These are phyloP conservation scores for Trichaptum fuscoviolaceum DNA, from an alignment of 768 basidiomycete species.

Conservation along the genomic window DNA sequence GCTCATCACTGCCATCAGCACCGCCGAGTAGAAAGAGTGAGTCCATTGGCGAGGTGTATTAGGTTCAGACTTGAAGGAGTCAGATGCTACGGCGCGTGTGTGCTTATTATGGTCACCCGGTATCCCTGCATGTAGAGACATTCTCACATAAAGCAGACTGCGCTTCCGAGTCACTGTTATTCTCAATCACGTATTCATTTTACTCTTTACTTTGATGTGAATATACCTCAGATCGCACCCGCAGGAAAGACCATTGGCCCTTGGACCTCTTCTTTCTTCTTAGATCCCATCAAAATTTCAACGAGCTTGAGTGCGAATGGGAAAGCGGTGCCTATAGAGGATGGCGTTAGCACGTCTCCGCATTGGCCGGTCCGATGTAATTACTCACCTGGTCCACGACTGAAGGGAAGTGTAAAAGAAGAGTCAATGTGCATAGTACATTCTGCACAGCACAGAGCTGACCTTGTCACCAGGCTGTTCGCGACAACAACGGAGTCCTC, in stretches of 20 bases:
- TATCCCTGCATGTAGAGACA: background rate
- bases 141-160: background rate
- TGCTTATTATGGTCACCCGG: background rate
- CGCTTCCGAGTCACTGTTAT: background rate
- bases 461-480: slow-evolving; percentile 75
- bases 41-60: background rate
- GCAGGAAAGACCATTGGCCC: slow-evolving; percentile 70
- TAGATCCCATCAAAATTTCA: slow-evolving; percentile 59
- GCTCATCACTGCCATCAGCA: background rate
- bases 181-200: background rate
- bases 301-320: slow-evolving; percentile 75
- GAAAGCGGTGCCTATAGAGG: slow-evolving; percentile 58
- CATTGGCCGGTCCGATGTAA: background rate
- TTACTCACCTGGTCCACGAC: slow-evolving; percentile 64
- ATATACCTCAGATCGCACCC: slow-evolving; percentile 24
- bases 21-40: background rate
- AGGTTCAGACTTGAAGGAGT: background rate
- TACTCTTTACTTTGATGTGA: background rate
- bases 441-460: slow-evolving; percentile 9
- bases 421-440: background rate
- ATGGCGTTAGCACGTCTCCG: background rate
- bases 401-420: slow-evolving; percentile 20
- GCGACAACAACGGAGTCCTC: slow-evolving; percentile 74
- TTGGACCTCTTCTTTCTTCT: slow-evolving; percentile 54
- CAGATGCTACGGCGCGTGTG: background rate